These are phyloP conservation scores for Leersia perrieri DNA, from an alignment of 176 grass and related monocot species.

Conservation along the genomic window DNA sequence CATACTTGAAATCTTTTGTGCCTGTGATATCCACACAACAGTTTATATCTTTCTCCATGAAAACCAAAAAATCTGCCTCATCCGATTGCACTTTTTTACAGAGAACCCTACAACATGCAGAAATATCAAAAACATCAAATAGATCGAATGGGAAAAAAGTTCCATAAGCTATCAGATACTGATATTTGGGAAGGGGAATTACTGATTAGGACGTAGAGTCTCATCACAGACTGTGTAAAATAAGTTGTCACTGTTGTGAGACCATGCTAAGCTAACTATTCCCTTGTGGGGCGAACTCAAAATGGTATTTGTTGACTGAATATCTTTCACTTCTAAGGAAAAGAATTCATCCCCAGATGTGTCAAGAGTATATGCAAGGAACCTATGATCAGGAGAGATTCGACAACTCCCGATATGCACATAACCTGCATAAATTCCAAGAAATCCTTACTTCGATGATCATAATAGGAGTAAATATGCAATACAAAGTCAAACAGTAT, in stretches of 20 bases:
- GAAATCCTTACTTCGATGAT: too few relatives aligned
- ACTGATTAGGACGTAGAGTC: slow-evolving; percentile 80
- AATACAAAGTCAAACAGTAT: slow-evolving; percentile 2
- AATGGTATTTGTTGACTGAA: slow-evolving; percentile 53
- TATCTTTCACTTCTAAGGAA: slow-evolving; percentile 72
- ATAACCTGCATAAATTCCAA: slow-evolving; percentile 65
- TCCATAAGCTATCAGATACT: slow-evolving; percentile 13
- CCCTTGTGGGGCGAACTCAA: slow-evolving; percentile 53
- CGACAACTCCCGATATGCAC: slow-evolving; percentile 85
- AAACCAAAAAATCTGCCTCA: slow-evolving; percentile 47
- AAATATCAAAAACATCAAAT: slow-evolving; percentile 26
- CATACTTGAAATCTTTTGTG: slow-evolving; percentile 96
- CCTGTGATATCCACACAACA: slow-evolving; percentile 83
- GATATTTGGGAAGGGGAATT: slow-evolving; percentile 30
- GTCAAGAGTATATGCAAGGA: slow-evolving; percentile 87
- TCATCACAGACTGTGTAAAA: slow-evolving; percentile 80
- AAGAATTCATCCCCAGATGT: slow-evolving; percentile 91
- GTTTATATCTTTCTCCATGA: slow-evolving; percentile 74
- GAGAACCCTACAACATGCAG: slow-evolving; percentile 62
- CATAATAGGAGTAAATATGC: slow-evolving; percentile 18
- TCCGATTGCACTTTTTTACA: slow-evolving; percentile 64
- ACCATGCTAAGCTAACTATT: slow-evolving; percentile 89
- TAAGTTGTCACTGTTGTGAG: slow-evolving; percentile 55
- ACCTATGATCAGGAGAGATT: slow-evolving; percentile 85
- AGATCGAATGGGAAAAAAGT: neutral